Conservation (phyloP, 768 basidiomycete species). For the Tylopilus felleus region DNA sequence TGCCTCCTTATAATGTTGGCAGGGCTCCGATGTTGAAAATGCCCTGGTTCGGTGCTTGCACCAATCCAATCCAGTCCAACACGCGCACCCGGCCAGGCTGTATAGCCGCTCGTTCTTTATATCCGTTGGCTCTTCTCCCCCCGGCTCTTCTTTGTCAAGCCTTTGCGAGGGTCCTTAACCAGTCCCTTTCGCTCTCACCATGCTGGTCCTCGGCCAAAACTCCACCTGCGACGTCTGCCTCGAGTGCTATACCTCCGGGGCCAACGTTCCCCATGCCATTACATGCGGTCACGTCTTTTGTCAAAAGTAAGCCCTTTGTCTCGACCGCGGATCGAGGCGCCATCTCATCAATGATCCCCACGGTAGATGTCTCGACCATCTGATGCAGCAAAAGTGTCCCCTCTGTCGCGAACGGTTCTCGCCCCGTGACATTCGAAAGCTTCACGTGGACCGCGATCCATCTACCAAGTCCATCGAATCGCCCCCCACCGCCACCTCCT, state of each 20-base stretch:
- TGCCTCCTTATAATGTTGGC: conserved; percentile 33
- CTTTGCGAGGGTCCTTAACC: conserved; percentile 32
- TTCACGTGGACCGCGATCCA: conserved; percentile 56
- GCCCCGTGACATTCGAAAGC: conserved; percentile 42
- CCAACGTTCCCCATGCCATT: conserved; percentile 61
- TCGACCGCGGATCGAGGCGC: conserved; percentile 12
- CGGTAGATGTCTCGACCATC: conserved; percentile 51
- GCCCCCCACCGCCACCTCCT: not conserved
- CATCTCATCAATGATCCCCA: conserved; percentile 1
- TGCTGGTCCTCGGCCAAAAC: conserved; percentile 63
- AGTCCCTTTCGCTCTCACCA: conserved; percentile 37
- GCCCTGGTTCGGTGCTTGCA: conserved; percentile 22
- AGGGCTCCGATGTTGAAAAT: conserved; percentile 19
- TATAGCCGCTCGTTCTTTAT: conserved; percentile 20
- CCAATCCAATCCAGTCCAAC: conserved; percentile 25
- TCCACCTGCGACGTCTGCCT: conserved; percentile 77
- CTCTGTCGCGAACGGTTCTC: conserved; percentile 59
- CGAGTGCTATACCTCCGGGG: conserved; percentile 53
- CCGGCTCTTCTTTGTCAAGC: conserved; percentile 1
- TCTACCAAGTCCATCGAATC: conserved; percentile 19
- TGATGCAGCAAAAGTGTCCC: conserved; percentile 53
- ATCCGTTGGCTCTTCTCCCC: conserved; percentile 7
- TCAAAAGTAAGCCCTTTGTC: conserved; percentile 32
- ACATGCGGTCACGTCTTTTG: conserved; percentile 75
- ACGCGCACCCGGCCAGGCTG: conserved; percentile 31